phyloP scores from a whole-genome alignment of 176 grass and related monocot genomes.

The Paspalum notatum region DNA sequence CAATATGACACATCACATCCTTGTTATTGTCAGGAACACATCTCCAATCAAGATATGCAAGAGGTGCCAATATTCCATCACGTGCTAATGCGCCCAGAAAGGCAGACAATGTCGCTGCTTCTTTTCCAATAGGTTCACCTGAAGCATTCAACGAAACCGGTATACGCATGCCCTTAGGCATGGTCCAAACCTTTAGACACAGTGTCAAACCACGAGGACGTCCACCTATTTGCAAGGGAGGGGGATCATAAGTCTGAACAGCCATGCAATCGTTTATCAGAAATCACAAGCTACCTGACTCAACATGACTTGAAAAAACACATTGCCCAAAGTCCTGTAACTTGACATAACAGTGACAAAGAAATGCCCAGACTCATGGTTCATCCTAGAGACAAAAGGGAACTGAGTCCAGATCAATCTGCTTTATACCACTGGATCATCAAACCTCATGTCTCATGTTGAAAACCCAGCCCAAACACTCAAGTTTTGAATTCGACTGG shows the following conservation, averaged over 20 bases:
- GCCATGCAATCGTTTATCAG: background rate
- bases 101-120: constrained; percentile 37
- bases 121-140: constrained; percentile 51
- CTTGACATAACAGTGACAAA: background rate
- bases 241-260: constrained; percentile 7
- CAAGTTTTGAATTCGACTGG: background rate
- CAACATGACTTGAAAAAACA: background rate
- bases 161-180: constrained; percentile 47
- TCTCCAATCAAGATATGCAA: constrained; percentile 44
- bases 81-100: constrained; percentile 52
- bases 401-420: background rate
- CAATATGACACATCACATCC: constrained; percentile 49
- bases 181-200: constrained; percentile 52
- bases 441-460: background rate
- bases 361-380: constrained; percentile 12
- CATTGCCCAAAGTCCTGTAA: constrained; percentile 10
- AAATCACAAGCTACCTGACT: background rate
- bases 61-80: constrained; percentile 56
- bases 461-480: background rate
- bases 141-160: constrained; percentile 44
- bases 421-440: background rate
- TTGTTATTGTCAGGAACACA: constrained; percentile 53
- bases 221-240: constrained; percentile 30
- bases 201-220: constrained; percentile 37
- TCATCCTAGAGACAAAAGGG: constrained; percentile 15